Conservation (phyloP, 2,329 filamentous ascomycete species). For the Paecilomyces niveus region DNA sequence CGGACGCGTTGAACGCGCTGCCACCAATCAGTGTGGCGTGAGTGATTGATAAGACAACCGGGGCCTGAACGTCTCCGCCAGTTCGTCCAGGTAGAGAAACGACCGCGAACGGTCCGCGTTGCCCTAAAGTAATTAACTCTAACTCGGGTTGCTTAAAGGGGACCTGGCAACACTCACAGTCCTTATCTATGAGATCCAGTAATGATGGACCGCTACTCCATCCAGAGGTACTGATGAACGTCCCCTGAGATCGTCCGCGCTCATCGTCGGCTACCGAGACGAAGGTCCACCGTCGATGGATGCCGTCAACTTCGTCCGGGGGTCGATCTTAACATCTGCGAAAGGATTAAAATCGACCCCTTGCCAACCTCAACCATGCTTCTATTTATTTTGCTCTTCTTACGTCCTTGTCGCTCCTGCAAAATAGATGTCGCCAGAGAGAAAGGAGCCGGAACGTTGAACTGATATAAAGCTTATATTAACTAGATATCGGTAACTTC, state of each 20-base stretch:
- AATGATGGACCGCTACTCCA: neutral
- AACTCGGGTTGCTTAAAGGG: neutral
- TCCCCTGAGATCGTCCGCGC: neutral
- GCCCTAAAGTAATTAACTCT: too few relatives aligned
- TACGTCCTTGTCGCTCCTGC: neutral
- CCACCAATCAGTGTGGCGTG: neutral
- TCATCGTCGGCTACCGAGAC: neutral
- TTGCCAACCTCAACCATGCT: neutral
- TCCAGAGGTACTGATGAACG: neutral
- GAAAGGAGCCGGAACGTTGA: neutral
- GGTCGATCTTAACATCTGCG: neutral
- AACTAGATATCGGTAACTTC: neutral
- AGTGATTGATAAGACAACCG: neutral
- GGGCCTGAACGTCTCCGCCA: neutral
- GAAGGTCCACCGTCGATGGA: neutral
- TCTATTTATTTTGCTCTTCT: neutral
- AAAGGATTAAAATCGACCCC: neutral
- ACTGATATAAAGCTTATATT: neutral
- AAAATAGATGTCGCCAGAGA: neutral
- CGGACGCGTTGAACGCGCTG: neutral
- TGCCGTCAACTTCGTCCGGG: neutral
- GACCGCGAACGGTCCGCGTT: too few relatives aligned
- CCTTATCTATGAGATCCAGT: neutral
- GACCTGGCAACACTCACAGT: neutral
- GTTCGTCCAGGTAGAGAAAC: neutral